Percentiles rank a stretch among this genome's conserved stretches.
These are phyloP conservation scores for Ceratobasidium sp. DNA, from an alignment of 1,284 basidiomycete species.

Conservation along the genomic window DNA sequence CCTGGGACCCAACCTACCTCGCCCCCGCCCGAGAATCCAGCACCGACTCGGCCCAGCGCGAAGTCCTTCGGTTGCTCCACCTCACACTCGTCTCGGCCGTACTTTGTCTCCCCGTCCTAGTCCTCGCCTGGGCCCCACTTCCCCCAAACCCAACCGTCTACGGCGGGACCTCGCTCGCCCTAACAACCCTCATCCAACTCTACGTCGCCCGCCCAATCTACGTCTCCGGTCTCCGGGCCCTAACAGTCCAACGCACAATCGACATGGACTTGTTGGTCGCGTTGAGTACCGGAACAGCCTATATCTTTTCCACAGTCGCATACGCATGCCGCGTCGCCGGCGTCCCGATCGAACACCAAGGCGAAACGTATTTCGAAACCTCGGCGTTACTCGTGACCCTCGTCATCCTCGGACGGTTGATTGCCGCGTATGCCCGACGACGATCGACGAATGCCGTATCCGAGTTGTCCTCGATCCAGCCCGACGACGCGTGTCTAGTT, in stretches of 20 bases:
- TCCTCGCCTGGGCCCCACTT: constrained; percentile 57
- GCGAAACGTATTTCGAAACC: constrained; percentile 55
- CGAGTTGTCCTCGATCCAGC: constrained; percentile 48
- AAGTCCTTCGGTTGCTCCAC: constrained; percentile 46
- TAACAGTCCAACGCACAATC: constrained; percentile 52
- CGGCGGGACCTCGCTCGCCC: constrained; percentile 50
- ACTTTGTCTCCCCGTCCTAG: constrained; percentile 55
- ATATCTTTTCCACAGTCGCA: constrained; percentile 55
- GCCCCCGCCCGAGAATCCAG: constrained; percentile 16
- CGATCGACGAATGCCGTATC: constrained; percentile 49
- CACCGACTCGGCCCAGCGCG: constrained; percentile 39
- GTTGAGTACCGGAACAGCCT: constrained; percentile 54
- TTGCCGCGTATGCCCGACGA: constrained; percentile 54
- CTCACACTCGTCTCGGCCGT: constrained; percentile 49
- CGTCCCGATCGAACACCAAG: constrained; percentile 48
- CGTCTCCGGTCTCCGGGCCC: constrained; percentile 50
- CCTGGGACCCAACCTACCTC: constrained; percentile 38
- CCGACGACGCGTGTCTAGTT: constrained; percentile 49
- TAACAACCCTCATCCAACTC: constrained; percentile 54
- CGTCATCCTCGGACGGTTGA: constrained; percentile 54
- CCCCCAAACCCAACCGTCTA: constrained; percentile 49
- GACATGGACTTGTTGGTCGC: constrained; percentile 56
- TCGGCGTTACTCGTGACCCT: constrained; percentile 55
- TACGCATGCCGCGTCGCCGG: constrained; percentile 52
- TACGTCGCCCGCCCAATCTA: constrained; percentile 53